These are phyloP conservation scores for Boletus rex-veris DNA, from an alignment of 768 basidiomycete genomes.

Conservation along the genomic window DNA sequence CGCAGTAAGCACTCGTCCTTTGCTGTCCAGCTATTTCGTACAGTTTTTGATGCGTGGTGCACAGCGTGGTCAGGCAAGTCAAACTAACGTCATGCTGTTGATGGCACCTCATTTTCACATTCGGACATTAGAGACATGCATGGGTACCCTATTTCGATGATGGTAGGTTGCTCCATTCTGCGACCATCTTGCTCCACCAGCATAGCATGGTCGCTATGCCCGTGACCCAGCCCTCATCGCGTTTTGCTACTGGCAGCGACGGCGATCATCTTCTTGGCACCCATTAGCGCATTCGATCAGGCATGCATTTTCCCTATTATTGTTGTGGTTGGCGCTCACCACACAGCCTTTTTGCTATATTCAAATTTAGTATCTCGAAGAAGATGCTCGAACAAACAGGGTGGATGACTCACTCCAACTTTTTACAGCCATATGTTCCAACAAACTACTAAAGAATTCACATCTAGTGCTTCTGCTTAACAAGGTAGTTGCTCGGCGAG, in stretches of 20 bases:
- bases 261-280: conserved; percentile 83
- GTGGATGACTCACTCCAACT: conserved; percentile 81
- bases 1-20: conserved; percentile 47
- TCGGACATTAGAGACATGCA: conserved; percentile 55
- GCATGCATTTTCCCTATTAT: conserved; percentile 33
- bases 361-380: conserved; percentile 64
- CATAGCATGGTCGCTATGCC: conserved; percentile 18
- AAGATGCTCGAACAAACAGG: conserved; percentile 74
- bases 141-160: conserved; percentile 89
- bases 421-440: conserved; percentile 71
- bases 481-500: conserved; percentile 47
- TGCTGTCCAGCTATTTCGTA: background rate
- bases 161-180: conserved; percentile 42
- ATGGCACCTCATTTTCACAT: conserved; percentile 12
- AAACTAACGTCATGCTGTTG: conserved; percentile 7
- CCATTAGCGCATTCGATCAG: conserved; percentile 86
- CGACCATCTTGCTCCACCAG: conserved; percentile 5
- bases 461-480: conserved; percentile 76
- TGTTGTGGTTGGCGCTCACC: background rate
- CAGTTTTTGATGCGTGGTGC: conserved; percentile 3
- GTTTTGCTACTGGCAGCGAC: conserved; percentile 46
- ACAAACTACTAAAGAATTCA: conserved; percentile 67
- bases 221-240: conserved; percentile 6
- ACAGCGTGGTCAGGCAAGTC: conserved; percentile 60
- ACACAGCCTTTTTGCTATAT: conserved; percentile 11